A percentile compares a stretch with the other conserved stretches of the same genome.
Evolutionary conservation across 352 stramenopile species (phyloP).

Genomic region (Pythium utonaiense): DNA sequence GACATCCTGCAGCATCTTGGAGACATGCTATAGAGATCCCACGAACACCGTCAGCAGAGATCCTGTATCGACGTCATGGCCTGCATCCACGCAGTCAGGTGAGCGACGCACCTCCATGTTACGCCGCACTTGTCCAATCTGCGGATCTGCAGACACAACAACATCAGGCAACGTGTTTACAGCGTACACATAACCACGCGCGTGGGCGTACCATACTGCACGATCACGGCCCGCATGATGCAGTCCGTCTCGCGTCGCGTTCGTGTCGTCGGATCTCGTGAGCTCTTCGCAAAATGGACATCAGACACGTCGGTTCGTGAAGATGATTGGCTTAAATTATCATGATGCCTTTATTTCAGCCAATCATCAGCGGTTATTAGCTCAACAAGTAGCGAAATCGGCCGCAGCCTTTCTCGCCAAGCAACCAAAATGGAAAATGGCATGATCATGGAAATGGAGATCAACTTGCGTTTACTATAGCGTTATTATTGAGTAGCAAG

Average conservation of each 20-base stretch:
- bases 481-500: background rate
- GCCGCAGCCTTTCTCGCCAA: background rate
- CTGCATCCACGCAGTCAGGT: too few relatives aligned
- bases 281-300: too few relatives aligned
- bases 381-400: background rate
- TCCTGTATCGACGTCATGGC: background rate
- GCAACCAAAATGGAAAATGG: background rate
- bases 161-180: background rate
- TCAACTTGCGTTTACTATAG: background rate
- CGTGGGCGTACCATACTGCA: slow-evolving; percentile 63
- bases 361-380: too few relatives aligned
- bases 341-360: too few relatives aligned
- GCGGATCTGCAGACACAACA: slow-evolving; percentile 38
- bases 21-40: slow-evolving; percentile 44
- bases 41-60: background rate
- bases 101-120: slow-evolving; percentile 66
- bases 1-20: slow-evolving; percentile 57
- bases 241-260: background rate
- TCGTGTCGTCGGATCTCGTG: background rate
- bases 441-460: background rate
- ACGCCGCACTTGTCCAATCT: slow-evolving; percentile 56
- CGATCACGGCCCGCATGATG: slow-evolving; percentile 65
- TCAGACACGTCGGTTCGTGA: too few relatives aligned
- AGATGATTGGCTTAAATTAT: background rate
- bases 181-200: background rate